phyloP scores from a whole-genome alignment of 1,284 basidiomycete species.

The Ceratobasidium sp. region DNA sequence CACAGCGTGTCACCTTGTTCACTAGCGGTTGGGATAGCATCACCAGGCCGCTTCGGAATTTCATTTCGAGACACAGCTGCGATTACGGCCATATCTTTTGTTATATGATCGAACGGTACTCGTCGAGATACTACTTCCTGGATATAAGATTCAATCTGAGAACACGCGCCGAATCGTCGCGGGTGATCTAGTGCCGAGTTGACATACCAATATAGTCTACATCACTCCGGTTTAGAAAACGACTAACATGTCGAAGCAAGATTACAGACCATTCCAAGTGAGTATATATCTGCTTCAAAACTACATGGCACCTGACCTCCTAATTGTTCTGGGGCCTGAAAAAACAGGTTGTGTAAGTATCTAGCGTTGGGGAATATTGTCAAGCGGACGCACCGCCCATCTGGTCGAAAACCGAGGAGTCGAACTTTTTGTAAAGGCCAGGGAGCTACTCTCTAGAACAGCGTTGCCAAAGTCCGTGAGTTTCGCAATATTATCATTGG shows the following conservation, averaged over 20 bases:
- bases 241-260: not conserved
- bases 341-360: not conserved
- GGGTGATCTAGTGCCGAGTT: no score
- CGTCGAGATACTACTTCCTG: not conserved
- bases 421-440: not conserved
- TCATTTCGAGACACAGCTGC: not conserved
- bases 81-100: not conserved
- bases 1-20: not conserved
- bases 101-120: not conserved
- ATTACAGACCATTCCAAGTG: constrained; percentile 24
- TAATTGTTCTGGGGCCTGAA: constrained; percentile 21
- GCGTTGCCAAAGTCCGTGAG: constrained; percentile 25
- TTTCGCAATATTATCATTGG: not conserved
- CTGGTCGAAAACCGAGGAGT: not conserved
- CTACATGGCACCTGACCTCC: not conserved
- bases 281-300: constrained; percentile 5
- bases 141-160: no score
- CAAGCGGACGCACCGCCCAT: constrained; percentile 14
- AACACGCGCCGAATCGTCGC: no score
- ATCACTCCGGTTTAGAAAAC: no score
- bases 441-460: not conserved
- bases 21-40: not conserved
- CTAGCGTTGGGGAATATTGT: not conserved
- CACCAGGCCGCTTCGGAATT: constrained; percentile 1
- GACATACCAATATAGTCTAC: constrained; percentile 4